Base-by-base conservation (phyloP, 345 rosid genomes). In the Reutealis trisperma region DNA sequence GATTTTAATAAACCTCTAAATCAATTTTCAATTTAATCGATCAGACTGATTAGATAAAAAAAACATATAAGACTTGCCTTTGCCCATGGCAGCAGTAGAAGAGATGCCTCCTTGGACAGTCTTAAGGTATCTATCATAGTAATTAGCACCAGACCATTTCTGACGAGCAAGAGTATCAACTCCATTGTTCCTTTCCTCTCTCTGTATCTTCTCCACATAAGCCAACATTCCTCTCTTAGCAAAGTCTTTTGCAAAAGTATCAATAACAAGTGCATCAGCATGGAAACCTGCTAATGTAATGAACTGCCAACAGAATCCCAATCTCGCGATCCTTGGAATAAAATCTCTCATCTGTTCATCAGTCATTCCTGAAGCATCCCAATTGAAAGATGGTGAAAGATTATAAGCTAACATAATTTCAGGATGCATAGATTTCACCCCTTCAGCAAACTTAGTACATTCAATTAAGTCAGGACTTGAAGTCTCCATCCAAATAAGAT, bases 71-170 rank as follows among this genome's bases (percentile, higher is more conserved):
- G 45, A 41, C 80, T 83, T 88, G 83, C 98, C 99, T 91, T 92
- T 94, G 80, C 94, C 97, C 99, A 96, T 94, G 32, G 98, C 99
- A 59, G 98, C 96, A 63, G 98, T 94, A 75, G 99, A 94, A 60
- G 98, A 89, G 47, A 94, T 92, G 67, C 99, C 99, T 74, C 99
- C 97, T 83, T 94, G 97, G 60, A 96, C 79, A 4, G 93, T 88
- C 89, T 88, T 96, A 68, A 94, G 97, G 64, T 96, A 96, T 83
- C 90, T 79, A 70, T 92, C 97, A 75, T 94, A 96, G 69, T 79
- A 96, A 84, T 94, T 92, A 7, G 99, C 98, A 65, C 98, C 98
- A 0, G 98, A 96, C 98, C 99, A 94, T 83, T 96, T 94, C 85
- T 96, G 99, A 84, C 94, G 99, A 30, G 94, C 94, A 22, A 94